These are phyloP conservation scores for Mycosphaerella sp. DNA, from an alignment of 2,329 filamentous ascomycete species.

Conservation along the genomic window DNA sequence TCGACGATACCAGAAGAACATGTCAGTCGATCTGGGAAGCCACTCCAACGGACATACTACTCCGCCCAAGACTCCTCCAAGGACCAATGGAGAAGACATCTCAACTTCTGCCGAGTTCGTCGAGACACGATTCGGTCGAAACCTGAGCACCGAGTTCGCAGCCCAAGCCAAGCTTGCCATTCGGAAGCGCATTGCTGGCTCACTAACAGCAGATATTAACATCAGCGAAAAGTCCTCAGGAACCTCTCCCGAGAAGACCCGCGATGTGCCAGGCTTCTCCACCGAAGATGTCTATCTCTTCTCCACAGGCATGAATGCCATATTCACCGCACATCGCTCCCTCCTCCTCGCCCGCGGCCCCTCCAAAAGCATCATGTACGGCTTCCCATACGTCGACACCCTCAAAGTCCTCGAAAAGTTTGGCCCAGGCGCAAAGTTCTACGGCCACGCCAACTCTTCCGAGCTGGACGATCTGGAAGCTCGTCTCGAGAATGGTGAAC, in stretches of 20 bases:
- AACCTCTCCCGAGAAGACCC: slow-evolving; percentile 32
- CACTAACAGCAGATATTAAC: slow-evolving; percentile 66
- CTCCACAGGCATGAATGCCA: slow-evolving; percentile 89
- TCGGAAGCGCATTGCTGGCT: slow-evolving; percentile 78
- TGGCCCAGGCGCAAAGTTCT: slow-evolving; percentile 81
- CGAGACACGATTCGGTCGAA: slow-evolving; percentile 90
- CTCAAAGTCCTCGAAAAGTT: slow-evolving; percentile 94
- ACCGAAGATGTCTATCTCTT: slow-evolving; percentile 87
- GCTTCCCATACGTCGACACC: slow-evolving; percentile 97
- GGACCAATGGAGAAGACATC: slow-evolving; percentile 35
- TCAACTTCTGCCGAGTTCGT: slow-evolving; percentile 74
- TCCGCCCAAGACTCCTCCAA: slow-evolving; percentile 11
- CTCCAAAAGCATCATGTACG: slow-evolving; percentile 77
- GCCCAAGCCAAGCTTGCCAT: slow-evolving; percentile 81
- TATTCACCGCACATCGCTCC: slow-evolving; percentile 78
- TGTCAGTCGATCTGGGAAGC: slow-evolving; percentile 42
- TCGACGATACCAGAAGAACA: slow-evolving; percentile 66
- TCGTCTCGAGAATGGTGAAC: slow-evolving; percentile 64
- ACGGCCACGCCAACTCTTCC: slow-evolving; percentile 67
- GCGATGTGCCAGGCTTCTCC: slow-evolving; percentile 56
- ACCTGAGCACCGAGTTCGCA: slow-evolving; percentile 73
- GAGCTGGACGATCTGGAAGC: slow-evolving; percentile 80
- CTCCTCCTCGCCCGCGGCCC: slow-evolving; percentile 60
- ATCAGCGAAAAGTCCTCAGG: slow-evolving; percentile 45
- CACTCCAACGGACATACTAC: slow-evolving; percentile 20